phyloP scores from a whole-genome alignment of 805 yeast genomes.

The Hanseniaspora jakobsenii region DNA sequence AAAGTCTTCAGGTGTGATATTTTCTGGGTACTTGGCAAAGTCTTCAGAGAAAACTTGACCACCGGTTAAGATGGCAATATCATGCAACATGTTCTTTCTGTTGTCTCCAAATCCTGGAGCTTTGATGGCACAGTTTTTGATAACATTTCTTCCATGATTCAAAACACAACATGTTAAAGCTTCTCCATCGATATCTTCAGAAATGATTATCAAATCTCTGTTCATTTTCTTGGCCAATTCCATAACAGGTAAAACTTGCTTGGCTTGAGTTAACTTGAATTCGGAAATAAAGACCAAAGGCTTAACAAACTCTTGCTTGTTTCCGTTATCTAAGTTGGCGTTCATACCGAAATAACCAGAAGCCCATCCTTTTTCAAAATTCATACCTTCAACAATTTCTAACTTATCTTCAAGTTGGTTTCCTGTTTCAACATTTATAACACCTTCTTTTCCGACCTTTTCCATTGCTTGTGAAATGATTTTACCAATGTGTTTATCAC shows the following conservation, averaged over 20 bases:
- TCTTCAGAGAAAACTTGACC: constrained; percentile 83
- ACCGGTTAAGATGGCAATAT: constrained; percentile 87
- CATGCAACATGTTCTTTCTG: constrained; percentile 92
- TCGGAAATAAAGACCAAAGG: constrained; percentile 81
- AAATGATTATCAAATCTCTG: constrained; percentile 83
- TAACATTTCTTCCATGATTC: constrained; percentile 96
- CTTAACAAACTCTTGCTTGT: constrained; percentile 90
- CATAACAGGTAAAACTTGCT: constrained; percentile 83
- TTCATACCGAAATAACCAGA: constrained; percentile 95
- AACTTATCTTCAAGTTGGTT: constrained; percentile 92
- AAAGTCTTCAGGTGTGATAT: constrained; percentile 76
- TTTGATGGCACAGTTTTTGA: constrained; percentile 91
- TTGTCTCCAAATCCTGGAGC: constrained; percentile 99
- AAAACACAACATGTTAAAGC: constrained; percentile 95
- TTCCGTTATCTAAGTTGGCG: constrained; percentile 47
- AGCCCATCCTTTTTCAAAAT: constrained; percentile 93
- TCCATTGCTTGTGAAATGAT: constrained; percentile 93
- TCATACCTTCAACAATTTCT: constrained; percentile 96
- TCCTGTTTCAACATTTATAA: constrained; percentile 93
- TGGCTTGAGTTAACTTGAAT: constrained; percentile 82
- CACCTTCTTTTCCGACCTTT: constrained; percentile 98
- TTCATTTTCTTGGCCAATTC: constrained; percentile 86
- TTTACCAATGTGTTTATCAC: constrained; percentile 84
- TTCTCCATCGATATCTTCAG: constrained; percentile 96
- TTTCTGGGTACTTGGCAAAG: constrained; percentile 87